Percentiles rank a stretch among this genome's conserved stretches.
phyloP scores from a whole-genome alignment of 331 rosid species.

The Rhamnella rubrinervis region DNA sequence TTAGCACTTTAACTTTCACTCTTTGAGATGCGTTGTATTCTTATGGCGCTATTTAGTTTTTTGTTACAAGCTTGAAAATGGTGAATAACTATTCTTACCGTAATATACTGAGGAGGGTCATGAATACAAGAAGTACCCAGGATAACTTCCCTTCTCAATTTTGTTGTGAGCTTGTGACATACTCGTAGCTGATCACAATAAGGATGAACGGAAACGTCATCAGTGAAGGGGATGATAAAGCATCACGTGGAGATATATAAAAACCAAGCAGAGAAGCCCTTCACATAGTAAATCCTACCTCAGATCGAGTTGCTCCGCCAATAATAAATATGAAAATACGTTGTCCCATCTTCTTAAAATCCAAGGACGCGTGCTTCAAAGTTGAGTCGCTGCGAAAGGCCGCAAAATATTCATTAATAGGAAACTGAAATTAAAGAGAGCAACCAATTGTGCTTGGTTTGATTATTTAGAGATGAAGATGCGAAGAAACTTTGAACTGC shows the following conservation, averaged over 20 bases:
- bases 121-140: slow-evolving; percentile 77
- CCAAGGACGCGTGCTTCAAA: slow-evolving; percentile 50
- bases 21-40: neutral
- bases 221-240: slow-evolving; percentile 18
- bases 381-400: slow-evolving; percentile 58
- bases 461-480: neutral
- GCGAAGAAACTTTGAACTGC: neutral
- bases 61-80: neutral
- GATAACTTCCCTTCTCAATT: slow-evolving; percentile 80
- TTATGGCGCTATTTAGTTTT: neutral
- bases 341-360: slow-evolving; percentile 78
- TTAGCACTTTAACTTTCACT: neutral
- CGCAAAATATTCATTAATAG: neutral
- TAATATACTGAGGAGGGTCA: slow-evolving; percentile 70
- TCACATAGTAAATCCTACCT: slow-evolving; percentile 47
- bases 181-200: slow-evolving; percentile 68
- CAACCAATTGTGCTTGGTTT: too few relatives aligned
- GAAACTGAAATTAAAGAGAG: neutral
- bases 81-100: slow-evolving; percentile 46
- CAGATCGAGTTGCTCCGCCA: slow-evolving; percentile 98
- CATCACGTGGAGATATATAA: neutral
- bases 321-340: slow-evolving; percentile 78
- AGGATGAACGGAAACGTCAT: slow-evolving; percentile 5
- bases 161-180: slow-evolving; percentile 86
- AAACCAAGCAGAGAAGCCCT: slow-evolving; percentile 6